A percentile compares a stretch with the other conserved stretches of the same genome.
Evolutionary conservation across 768 basidiomycete species (phyloP).

Genomic region (Imleria badia): DNA sequence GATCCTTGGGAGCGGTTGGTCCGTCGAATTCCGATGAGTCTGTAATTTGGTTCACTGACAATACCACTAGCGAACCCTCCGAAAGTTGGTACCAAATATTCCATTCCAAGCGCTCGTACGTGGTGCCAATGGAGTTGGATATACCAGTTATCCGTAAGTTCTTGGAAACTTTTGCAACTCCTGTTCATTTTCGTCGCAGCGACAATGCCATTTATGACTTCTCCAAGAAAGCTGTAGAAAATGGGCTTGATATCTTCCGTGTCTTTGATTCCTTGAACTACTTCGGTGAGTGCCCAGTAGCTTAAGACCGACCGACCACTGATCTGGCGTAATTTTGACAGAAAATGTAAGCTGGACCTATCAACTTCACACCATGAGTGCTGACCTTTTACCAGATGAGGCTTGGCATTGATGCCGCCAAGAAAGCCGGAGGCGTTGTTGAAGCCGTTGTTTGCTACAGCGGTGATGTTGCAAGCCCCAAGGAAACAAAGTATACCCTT

Average conservation of each 20-base stretch:
- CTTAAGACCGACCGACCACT: not conserved
- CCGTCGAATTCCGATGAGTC: slow-evolving; percentile 25
- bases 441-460: slow-evolving; percentile 99
- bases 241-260: slow-evolving; percentile 98
- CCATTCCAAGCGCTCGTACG: slow-evolving; percentile 98
- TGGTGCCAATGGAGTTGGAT: slow-evolving; percentile 98
- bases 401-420: slow-evolving; percentile 98
- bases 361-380: not conserved
- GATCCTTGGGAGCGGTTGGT: slow-evolving; percentile 99
- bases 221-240: slow-evolving; percentile 99
- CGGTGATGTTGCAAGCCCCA: slow-evolving; percentile 92
- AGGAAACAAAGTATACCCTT: slow-evolving; percentile 95
- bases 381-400: slow-evolving; percentile 63
- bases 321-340: slow-evolving; percentile 28
- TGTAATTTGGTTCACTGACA: slow-evolving; percentile 9
- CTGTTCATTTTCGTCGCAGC: slow-evolving; percentile 37
- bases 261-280: slow-evolving; percentile 99
- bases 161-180: not conserved
- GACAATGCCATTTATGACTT: slow-evolving; percentile 99
- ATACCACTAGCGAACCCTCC: slow-evolving; percentile 68
- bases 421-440: slow-evolving; percentile 98
- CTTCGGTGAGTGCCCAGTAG: slow-evolving; percentile 60
- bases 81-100: slow-evolving; percentile 97
- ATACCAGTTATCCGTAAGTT: slow-evolving; percentile 94
- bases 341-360: slow-evolving; percentile 58